Evolutionary conservation across 2,329 filamentous ascomycete species (phyloP).

Genomic region (Cryoendolithus antarcticus): DNA sequence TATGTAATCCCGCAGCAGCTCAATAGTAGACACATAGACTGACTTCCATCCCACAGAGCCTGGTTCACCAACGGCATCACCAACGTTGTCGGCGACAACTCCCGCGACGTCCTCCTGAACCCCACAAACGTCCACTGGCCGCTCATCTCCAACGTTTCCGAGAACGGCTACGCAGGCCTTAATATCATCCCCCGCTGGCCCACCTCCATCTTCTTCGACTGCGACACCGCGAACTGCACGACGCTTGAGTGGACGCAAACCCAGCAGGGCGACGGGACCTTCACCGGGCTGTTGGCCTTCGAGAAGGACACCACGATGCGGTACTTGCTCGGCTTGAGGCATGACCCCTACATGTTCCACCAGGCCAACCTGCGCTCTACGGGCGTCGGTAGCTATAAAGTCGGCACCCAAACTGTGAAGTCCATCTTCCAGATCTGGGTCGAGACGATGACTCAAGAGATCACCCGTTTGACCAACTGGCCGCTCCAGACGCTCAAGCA

Average conservation of each 20-base stretch:
- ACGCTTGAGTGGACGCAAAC: slow-evolving; percentile 49
- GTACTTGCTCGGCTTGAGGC: slow-evolving; percentile 44
- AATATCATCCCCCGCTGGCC: slow-evolving; percentile 49
- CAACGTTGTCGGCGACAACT: slow-evolving; percentile 52
- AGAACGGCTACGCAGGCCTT: slow-evolving; percentile 44
- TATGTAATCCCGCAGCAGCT: too few species aligned
- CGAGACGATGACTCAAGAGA: slow-evolving; percentile 41
- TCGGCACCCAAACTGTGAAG: slow-evolving; percentile 37
- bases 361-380: slow-evolving; percentile 46
- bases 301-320: slow-evolving; percentile 43
- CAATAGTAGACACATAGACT: too few species aligned
- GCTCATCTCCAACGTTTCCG: slow-evolving; percentile 37
- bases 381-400: slow-evolving; percentile 34
- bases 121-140: slow-evolving; percentile 42
- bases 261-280: slow-evolving; percentile 41
- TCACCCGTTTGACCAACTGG: slow-evolving; percentile 42
- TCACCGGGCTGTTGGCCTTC: slow-evolving; percentile 38
- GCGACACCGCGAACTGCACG: slow-evolving; percentile 45
- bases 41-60: slow-evolving; percentile 20
- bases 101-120: slow-evolving; percentile 42
- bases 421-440: slow-evolving; percentile 47
- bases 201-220: slow-evolving; percentile 54
- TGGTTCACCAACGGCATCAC: slow-evolving; percentile 49
- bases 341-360: slow-evolving; percentile 51
- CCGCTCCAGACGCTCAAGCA: slow-evolving; percentile 45